Evolutionary conservation across 495 filamentous ascomycete genomes (phyloP), one percentile per base, ranked within the genome.

Genomic region (Lindgomyces ingoldianus): DNA sequence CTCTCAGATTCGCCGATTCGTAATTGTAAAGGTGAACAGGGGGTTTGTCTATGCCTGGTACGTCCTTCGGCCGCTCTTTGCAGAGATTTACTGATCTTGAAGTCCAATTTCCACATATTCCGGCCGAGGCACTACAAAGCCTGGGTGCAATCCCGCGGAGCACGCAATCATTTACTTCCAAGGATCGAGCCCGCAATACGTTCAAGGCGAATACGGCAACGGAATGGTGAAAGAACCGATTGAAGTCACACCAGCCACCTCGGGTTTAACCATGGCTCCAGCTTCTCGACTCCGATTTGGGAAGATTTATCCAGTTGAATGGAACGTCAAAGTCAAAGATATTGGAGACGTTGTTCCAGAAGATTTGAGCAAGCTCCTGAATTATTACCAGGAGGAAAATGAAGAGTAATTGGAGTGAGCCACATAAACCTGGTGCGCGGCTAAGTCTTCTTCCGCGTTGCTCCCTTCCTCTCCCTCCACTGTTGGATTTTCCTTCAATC

Each of bases 101-200:
- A 56, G 64, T 39, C 70, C 75, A 9, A 75, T 80, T 14, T 68
- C 62, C 9, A 79, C 79, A 2, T 80, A 81, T 53, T 46, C 72
- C 19, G 60, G 71, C 16, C 65, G 69, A 46, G 55, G 74, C 0
- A 69, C 79, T 4, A 62, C 68, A 0, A 79, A 80, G 54, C 42
- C 26, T 1, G 72, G 70, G 0, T 63, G 78, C 0, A 71, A 77
- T 56, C 52, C 70, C 10, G 55, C 51, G 9, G 74, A 74, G 22
- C 80, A 81, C 68, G 65, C 79, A 8, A 63, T 79, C n/a, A 71
- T 79, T 12, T 72, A 78, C 56, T 77, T 74, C 65, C 71, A 50
- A 73, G 57, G 30, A 1, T 4, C 64, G 57, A 1, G 25, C 4
- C 10, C 19, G 3, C 1, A 22, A 55, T 14, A 2, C 0, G 21